Base-by-base conservation (phyloP, 306 rosid genomes). In the Malus orientalis region DNA sequence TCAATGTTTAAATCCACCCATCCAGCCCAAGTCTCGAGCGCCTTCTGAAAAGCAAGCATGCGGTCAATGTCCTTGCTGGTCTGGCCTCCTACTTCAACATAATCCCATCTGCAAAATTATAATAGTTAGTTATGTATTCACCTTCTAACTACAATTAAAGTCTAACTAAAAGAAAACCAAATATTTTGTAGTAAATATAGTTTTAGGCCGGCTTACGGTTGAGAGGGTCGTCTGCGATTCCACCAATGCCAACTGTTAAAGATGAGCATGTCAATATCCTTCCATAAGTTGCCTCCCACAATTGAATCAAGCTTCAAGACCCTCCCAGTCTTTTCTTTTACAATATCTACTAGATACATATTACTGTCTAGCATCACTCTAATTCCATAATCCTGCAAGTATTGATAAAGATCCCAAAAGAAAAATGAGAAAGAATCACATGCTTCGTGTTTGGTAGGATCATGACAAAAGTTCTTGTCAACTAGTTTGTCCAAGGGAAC, bases 231-330 rank as follows among this genome's bases (percentile, higher is more conserved):
- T 74, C 97, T 90, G 15, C 98, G 92, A 73, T 25, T 80, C 98
- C 98, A 95, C 98, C 98, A 95, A 19, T 95, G 98, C 98, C 98
- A 95, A 4, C 97, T 95, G 88, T 95, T 95, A 60, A 95, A 95
- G 83, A 95, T 77, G 67, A 95, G 97, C 81, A 86, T 82, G 75
- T 95, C 92, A 44, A 90, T 10, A 5, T 80, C 80, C 36, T 61
- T 73, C 98, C 98, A 95, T 3, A 83, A 33, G 71, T 90, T 90
- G 77, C 90, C 67, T 76, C 90, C 90, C 73, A 65, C 64, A 8
- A 95, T 89, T 4, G 97, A 88, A 49, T 95, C 97, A 68, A 95
- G 89, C 75, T 92, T 92, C 88, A 95, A 87, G 1, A 95, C 96
- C 45, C 97, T 86, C 0, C 98, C 97, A 27, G 82, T 81, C 1